A percentile compares a stretch with the other conserved stretches of the same genome.
These are phyloP conservation scores for Colletotrichum sp. DNA, from an alignment of 2,329 filamentous ascomycete genomes.

Conservation along the genomic window DNA sequence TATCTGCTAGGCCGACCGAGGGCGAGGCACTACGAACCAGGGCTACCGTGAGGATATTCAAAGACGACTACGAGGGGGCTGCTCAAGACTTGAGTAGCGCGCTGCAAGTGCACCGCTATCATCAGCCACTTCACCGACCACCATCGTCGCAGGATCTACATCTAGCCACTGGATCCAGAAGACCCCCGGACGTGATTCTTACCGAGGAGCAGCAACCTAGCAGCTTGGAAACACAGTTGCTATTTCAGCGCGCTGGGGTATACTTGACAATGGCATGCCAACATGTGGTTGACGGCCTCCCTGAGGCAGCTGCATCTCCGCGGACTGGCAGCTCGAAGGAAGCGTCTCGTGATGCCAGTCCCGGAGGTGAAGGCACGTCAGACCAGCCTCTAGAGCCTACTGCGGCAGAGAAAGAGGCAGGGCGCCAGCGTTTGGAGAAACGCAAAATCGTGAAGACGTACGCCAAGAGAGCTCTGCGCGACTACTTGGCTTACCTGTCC, in stretches of 20 bases:
- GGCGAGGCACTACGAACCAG: slow-evolving; percentile 73
- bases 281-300: slow-evolving; percentile 62
- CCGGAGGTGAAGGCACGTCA: not conserved
- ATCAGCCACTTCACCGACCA: slow-evolving; percentile 52
- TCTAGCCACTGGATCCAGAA: slow-evolving; percentile 27
- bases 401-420: slow-evolving; percentile 49
- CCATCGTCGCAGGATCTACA: slow-evolving; percentile 55
- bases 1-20: slow-evolving; percentile 66
- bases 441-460: slow-evolving; percentile 74
- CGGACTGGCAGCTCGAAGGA: not conserved
- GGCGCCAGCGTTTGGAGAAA: slow-evolving; percentile 41
- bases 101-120: slow-evolving; percentile 57
- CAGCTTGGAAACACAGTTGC: slow-evolving; percentile 74
- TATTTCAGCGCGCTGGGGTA: slow-evolving; percentile 76
- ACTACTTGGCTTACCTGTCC: slow-evolving; percentile 74
- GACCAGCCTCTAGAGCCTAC: slow-evolving; percentile 27
- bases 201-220: slow-evolving; percentile 64
- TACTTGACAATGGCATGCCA: slow-evolving; percentile 75
- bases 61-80: slow-evolving; percentile 73
- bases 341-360: not conserved
- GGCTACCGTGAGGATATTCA: slow-evolving; percentile 76
- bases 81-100: slow-evolving; percentile 73
- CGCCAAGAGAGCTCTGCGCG: slow-evolving; percentile 76
- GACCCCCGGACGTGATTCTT: slow-evolving; percentile 37
- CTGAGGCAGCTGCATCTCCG: slow-evolving; percentile 10